Evolutionary conservation across 345 rosid genomes (phyloP).

Genomic region (Anacardium occidentale): DNA sequence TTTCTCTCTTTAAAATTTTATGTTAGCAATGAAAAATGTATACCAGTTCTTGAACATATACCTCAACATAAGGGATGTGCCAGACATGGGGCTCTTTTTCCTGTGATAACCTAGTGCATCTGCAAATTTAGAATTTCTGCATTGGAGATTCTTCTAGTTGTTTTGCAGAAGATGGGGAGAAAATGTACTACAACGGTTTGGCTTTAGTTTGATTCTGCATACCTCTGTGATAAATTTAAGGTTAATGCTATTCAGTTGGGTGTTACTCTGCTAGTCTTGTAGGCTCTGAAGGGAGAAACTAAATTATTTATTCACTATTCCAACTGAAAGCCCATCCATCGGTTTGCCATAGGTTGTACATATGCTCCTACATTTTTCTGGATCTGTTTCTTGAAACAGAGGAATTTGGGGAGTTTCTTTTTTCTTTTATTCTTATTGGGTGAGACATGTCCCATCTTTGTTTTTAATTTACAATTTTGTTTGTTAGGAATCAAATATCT

Average conservation of each 20-base stretch:
- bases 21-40: not conserved
- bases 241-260: not conserved
- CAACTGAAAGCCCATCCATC: not conserved
- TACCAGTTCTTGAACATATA: not conserved
- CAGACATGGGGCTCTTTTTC: not conserved
- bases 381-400: not conserved
- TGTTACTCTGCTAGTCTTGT: not conserved
- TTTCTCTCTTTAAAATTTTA: not conserved
- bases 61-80: not conserved
- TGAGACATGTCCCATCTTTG: not conserved
- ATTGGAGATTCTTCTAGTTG: not conserved
- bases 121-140: not conserved
- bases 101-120: not conserved
- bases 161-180: not conserved
- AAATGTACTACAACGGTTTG: not conserved
- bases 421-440: not conserved
- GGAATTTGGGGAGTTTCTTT: not conserved
- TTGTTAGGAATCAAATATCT: constrained; percentile 2
- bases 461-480: not conserved
- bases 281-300: not conserved
- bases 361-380: not conserved
- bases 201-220: not conserved
- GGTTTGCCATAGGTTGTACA: not conserved
- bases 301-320: not conserved
- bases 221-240: not conserved